A percentile compares a stretch with the other conserved stretches of the same genome.
These are phyloP conservation scores for Globisporangium paddicum DNA, from an alignment of 352 stramenopile species.

Conservation along the genomic window DNA sequence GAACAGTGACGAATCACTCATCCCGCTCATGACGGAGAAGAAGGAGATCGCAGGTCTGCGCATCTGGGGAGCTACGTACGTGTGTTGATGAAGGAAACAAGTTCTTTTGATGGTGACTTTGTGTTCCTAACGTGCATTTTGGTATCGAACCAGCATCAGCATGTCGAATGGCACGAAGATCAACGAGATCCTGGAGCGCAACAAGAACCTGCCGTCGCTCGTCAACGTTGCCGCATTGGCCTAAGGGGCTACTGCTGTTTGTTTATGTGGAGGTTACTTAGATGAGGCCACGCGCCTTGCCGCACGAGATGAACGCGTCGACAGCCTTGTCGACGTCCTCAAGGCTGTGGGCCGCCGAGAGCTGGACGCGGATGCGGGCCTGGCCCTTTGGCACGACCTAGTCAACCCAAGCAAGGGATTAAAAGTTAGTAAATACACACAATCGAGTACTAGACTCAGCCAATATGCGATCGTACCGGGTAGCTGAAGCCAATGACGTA, in stretches of 20 bases:
- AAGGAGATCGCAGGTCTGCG: slow-evolving; percentile 42
- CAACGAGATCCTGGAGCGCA: slow-evolving; percentile 32
- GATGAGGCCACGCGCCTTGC: slow-evolving; percentile 78
- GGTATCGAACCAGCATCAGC: slow-evolving; percentile 29
- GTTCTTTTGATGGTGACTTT: background rate
- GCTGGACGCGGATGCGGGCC: slow-evolving; percentile 90
- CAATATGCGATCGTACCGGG: slow-evolving; percentile 70
- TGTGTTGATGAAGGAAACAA: background rate
- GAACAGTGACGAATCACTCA: slow-evolving; percentile 57
- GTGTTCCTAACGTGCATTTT: slow-evolving; percentile 9
- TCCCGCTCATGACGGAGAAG: slow-evolving; percentile 59
- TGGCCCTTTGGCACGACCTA: slow-evolving; percentile 90
- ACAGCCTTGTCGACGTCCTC: slow-evolving; percentile 90
- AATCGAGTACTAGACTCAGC: background rate
- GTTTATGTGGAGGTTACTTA: background rate
- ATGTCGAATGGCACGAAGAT: slow-evolving; percentile 39
- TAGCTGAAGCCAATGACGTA: slow-evolving; percentile 96
- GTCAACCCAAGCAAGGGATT: background rate
- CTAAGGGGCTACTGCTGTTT: background rate
- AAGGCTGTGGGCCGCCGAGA: slow-evolving; percentile 89
- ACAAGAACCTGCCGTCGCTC: slow-evolving; percentile 54
- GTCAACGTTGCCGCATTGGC: slow-evolving; percentile 27
- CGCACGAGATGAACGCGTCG: slow-evolving; percentile 90
- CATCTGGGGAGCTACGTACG: slow-evolving; percentile 63
- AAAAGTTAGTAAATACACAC: background rate